Base-by-base conservation (phyloP, 225 moss, liverwort and hornwort species). In the Straminergon stramineum region DNA sequence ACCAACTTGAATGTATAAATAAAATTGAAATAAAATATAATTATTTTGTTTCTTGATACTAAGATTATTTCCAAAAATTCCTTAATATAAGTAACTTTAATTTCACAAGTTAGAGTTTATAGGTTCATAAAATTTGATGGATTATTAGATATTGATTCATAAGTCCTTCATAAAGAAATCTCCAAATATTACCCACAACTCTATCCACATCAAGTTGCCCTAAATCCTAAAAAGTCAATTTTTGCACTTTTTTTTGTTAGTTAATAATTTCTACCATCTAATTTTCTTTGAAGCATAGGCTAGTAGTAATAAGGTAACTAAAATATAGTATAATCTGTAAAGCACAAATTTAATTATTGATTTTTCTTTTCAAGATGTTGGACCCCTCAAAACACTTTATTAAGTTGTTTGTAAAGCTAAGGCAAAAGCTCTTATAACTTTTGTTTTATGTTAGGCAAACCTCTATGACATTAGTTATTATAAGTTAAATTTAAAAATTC, bases 311-410 rank as follows among this genome's bases (percentile, higher is more conserved):
- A 11, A 37, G 6, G 21, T 37, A 12, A 68, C 1, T 68, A 22
- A 11, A 37, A 68, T 12, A 68, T 2, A 68, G 1, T 12, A 21
- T 48, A 48, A 48, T 37, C 6, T 1, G 1, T 12, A 21, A 68
- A 18, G 22, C 21, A 22, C n/a, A n/a, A 68, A 37, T n/a, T 37
- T 37, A 3, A 68, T 68, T n/a, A 4, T n/a, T n/a, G 22, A 69
- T 68, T 12, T 68, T 0, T 2, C 22, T 68, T 68, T 68, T 68
- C 8, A n/a, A n/a, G 19, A 1, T 35, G 20, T 35, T 4, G 5
- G 4, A 35, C 1, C 4, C 7, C 2, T n/a, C 12, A 68, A n/a
- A 21, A n/a, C 2, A n/a, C 2, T n/a, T n/a, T 22, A 22, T 22
- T 2, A 68, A 68, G 4, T n/a, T n/a, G 12, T 21, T 65, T 68